Base-by-base conservation (phyloP, 148 eudicot species). In the Hydrangea macrophylla region DNA sequence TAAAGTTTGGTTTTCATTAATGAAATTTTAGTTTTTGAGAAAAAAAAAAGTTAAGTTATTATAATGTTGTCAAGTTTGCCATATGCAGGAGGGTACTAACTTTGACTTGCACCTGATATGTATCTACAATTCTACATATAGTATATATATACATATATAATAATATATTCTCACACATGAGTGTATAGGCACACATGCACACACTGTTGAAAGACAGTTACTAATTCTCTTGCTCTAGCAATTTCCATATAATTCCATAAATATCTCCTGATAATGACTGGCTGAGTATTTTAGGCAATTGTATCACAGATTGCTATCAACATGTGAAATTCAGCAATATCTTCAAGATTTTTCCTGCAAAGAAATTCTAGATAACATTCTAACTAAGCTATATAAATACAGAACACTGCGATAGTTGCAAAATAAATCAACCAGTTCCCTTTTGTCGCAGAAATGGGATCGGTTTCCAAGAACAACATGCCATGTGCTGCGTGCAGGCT, bases 401-500 rank as follows among this genome's bases (percentile, higher is more conserved):
- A 51, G 32, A 30, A 13, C 42, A 37, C 25, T 62, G 53, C 0
- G 32, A 12, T 26, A 7, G 2, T 26, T n/a, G 10, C n/a, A 48
- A 0, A 48, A 35, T 2, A 48, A 24, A 12, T 18, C 0, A 32
- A 36, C 1, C 22, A 36, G 37, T 4, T 26, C 2, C 31, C 39
- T 9, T 22, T 48, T 15, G 5, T n/a, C 23, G 7, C 20, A 11
- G 23, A 8, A 48, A 48, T 48, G 53, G 53, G 53, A 2, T 48
- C 53, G n/a, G 20, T 48, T 18, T 1, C 7, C 20, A 48, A 17
- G 22, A 48, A 15, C 5, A 64, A 31, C 37, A 48, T 53, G 32
- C 59, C 69, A 31, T 65, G 59, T 65, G 69, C 44, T 18, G 69
- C 69, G 31, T 65, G 69, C 69, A 65, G 27, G 39, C 26, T 32